Evolutionary conservation across 2,329 filamentous ascomycete species (phyloP), one percentile per base, ranked within the genome.

Genomic region (Helotiales sp.): DNA sequence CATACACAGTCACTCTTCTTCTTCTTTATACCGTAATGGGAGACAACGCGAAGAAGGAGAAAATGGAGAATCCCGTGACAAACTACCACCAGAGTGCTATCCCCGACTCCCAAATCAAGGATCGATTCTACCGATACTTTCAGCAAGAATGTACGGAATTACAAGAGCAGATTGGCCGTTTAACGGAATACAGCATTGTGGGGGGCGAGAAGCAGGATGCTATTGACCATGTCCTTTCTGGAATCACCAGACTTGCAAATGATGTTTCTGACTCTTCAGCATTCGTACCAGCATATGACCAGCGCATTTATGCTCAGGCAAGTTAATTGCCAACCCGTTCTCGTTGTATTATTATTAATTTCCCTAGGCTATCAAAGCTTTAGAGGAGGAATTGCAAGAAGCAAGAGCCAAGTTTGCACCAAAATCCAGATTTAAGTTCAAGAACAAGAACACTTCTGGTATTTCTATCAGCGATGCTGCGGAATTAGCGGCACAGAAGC

Each of bases 231-330:
- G 88, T 92, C 64, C 81, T 96, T 13, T 86, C 89, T 15, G 84
- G 85, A 61, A 95, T 98, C 67, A 87, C 90, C 29, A 84, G 85
- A 57, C 81, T 98, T 15, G 92, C 91, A 1, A 89, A 88, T 63
- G 88, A 95, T 67, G 90, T 97, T 36, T 88, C 90, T 64, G 92
- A 97, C 74, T 89, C 90, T 0, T 85, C 89, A 1, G 86, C 87
- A 55, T 91, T 88, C 65, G 84, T 96, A 15, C 92, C 95, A 2
- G 86, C 91, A 7, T 96, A 97, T 71, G 95, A 98, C 69, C 91
- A 95, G 72, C 85, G 90, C 66, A 88, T 89, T 24, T 98, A 96
- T 70, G 84, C 87, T 42, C 86, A 93, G 76, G 90, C 92, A 74
- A 54, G 68, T 52, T 38, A 13, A 47, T 24, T 13, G 10, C 55